A percentile compares a stretch with the other conserved stretches of the same genome.
These are phyloP conservation scores for Sugiyamaella marilandica DNA, from an alignment of 805 yeast genomes.

Conservation along the genomic window DNA sequence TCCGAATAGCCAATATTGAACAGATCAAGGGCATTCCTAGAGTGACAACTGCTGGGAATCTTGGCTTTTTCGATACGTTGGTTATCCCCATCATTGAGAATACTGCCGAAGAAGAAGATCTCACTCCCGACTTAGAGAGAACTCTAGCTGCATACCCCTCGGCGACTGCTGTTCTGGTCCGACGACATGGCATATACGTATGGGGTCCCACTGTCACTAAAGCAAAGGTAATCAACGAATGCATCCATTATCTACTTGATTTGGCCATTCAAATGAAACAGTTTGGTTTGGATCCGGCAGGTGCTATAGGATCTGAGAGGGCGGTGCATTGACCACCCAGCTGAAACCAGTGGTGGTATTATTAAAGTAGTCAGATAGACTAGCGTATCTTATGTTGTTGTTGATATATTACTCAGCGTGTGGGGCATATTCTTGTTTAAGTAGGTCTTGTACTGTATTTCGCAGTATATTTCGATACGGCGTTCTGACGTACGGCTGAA, in stretches of 20 bases:
- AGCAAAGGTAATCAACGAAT: constrained; percentile 90
- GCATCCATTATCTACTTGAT: constrained; percentile 83
- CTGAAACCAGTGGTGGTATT: too few species aligned
- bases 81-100: constrained; percentile 89
- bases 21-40: constrained; percentile 89
- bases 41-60: constrained; percentile 58
- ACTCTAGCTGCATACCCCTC: constrained; percentile 69
- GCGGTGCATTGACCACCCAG: not conserved
- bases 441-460: too few species aligned
- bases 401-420: too few species aligned
- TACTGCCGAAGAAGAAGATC: constrained; percentile 81
- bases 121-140: constrained; percentile 54
- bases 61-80: constrained; percentile 68
- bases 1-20: constrained; percentile 75
- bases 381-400: too few species aligned
- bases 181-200: constrained; percentile 93
- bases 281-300: constrained; percentile 47
- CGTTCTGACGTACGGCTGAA: not conserved
- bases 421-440: too few species aligned
- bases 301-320: constrained; percentile 26
- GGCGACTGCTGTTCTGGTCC: constrained; percentile 79
- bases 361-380: too few species aligned
- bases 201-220: constrained; percentile 94
- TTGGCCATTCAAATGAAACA: constrained; percentile 78
- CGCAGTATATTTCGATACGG: too few species aligned